Base-by-base conservation (phyloP, 805 yeast genomes). In the Trichomonascus vanleenenianus region DNA sequence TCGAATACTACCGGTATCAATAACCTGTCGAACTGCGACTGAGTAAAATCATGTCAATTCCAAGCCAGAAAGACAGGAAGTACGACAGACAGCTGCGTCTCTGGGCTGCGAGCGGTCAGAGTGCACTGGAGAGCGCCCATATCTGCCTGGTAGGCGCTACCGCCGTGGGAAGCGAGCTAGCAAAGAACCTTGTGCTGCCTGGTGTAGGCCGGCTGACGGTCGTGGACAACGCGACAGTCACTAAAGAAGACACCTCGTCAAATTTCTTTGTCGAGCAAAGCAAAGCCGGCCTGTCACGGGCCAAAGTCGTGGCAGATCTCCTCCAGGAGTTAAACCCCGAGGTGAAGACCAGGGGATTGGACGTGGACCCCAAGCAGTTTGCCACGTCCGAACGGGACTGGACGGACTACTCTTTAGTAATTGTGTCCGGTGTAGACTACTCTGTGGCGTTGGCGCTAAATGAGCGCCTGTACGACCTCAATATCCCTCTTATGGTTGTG, bases 61-160 rank as follows among this genome's bases (percentile, higher is more conserved):
- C 50, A 12, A 41, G 50, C 19, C 48, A 46, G 10, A 54, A 51
- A 40, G 60, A 56, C 36, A 48, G 50, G 27, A 79, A 79, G 50
- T 88, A 85, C 59, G 96, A 89, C 62, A 73, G 98, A 33, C 97
- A 91, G 59, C 66, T 91, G 48, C 74, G 97, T 32, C 66, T 91
- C 12, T 91, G 97, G 97, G 88, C 85, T 1, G 56, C 73, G 0
- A 62, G 72, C 9, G 98, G 97, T 2, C 98, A 91, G 57, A 48
- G 61, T 3, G 66, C 70, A 5, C 67, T 91, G 14, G 76, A 76
- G 30, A 56, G 59, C 1, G 68, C 89, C 0, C 78, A 74, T 45
- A 70, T 88, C 2, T 75, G 87, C 45, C 61, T 87, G 2, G 54
- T 87, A 2, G 76, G 78, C 39, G 78, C 79, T 3, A 68, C 77